These are phyloP conservation scores for Rhizopogon vulgaris DNA, from an alignment of 768 basidiomycete species.

Conservation along the genomic window DNA sequence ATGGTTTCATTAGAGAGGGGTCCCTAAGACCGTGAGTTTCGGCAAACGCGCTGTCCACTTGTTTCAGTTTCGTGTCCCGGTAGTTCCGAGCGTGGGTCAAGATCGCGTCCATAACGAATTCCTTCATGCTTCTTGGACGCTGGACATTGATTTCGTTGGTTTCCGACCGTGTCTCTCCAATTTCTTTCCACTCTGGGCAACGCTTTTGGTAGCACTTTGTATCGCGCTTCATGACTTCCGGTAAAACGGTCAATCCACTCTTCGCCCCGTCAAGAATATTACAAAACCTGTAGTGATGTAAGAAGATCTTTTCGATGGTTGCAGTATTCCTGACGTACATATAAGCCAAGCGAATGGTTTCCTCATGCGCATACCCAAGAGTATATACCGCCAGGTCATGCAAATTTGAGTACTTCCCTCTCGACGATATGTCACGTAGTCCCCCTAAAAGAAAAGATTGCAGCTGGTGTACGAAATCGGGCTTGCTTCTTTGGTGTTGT, in stretches of 20 bases:
- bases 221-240: slow-evolving; percentile 26
- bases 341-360: slow-evolving; percentile 51
- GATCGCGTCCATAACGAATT: slow-evolving; percentile 27
- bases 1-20: slow-evolving; percentile 29
- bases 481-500: background rate
- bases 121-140: slow-evolving; percentile 6
- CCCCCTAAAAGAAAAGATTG: slow-evolving; percentile 49
- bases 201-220: slow-evolving; percentile 16
- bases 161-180: background rate
- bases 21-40: background rate
- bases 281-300: slow-evolving; percentile 34
- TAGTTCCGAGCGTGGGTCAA: slow-evolving; percentile 4
- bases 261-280: slow-evolving; percentile 56
- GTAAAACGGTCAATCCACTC: slow-evolving; percentile 44
- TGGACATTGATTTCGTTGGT: slow-evolving; percentile 5
- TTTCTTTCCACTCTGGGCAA: slow-evolving; percentile 22
- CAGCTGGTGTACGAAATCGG: slow-evolving; percentile 22
- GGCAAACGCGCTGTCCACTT: background rate
- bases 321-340: slow-evolving; percentile 30
- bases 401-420: slow-evolving; percentile 50
- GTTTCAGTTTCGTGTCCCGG: slow-evolving; percentile 2
- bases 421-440: slow-evolving; percentile 36
- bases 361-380: slow-evolving; percentile 42
- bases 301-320: background rate
- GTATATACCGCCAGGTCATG: slow-evolving; percentile 52